Conservation (phyloP, 2,329 filamentous ascomycete genomes). For the Fusarium incarnatum region DNA sequence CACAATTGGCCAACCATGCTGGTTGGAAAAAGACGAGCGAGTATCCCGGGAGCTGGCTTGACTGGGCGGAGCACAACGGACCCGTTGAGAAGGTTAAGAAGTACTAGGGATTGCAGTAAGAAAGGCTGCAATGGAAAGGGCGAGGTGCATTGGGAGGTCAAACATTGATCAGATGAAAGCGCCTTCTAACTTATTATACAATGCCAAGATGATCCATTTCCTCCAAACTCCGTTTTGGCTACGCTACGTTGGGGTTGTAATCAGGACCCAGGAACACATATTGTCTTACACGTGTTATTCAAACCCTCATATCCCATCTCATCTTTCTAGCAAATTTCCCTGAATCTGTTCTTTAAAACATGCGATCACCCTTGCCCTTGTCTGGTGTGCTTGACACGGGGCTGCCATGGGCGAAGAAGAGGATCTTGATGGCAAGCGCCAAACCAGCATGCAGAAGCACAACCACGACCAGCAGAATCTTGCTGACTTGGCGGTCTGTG, state of each 20-base stretch:
- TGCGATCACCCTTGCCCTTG: slow-evolving; percentile 35
- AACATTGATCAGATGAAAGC: slow-evolving; percentile 32
- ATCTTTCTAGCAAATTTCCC: slow-evolving; percentile 1
- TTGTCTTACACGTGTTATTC: slow-evolving; percentile 35
- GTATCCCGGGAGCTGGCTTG: slow-evolving; percentile 81
- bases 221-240: slow-evolving; percentile 29
- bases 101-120: slow-evolving; percentile 43
- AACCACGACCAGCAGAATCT: slow-evolving; percentile 85
- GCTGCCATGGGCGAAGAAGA: slow-evolving; percentile 91
- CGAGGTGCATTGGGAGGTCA: not conserved
- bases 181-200: slow-evolving; percentile 41
- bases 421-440: slow-evolving; percentile 91
- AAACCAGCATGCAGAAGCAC: slow-evolving; percentile 89
- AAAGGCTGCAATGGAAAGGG: not conserved
- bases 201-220: slow-evolving; percentile 23
- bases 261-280: slow-evolving; percentile 13
- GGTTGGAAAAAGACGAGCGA: slow-evolving; percentile 80
- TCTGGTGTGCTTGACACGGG: slow-evolving; percentile 56
- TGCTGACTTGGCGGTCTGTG: slow-evolving; percentile 91
- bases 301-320: slow-evolving; percentile 19
- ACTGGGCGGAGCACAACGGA: slow-evolving; percentile 83
- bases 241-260: slow-evolving; percentile 11
- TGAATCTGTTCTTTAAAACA: slow-evolving; percentile 29
- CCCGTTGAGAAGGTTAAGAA: slow-evolving; percentile 52
- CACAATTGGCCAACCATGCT: slow-evolving; percentile 78